These are phyloP conservation scores for Pseudogymnoascus sp. DNA, from an alignment of 2,329 filamentous ascomycete genomes.

Conservation along the genomic window DNA sequence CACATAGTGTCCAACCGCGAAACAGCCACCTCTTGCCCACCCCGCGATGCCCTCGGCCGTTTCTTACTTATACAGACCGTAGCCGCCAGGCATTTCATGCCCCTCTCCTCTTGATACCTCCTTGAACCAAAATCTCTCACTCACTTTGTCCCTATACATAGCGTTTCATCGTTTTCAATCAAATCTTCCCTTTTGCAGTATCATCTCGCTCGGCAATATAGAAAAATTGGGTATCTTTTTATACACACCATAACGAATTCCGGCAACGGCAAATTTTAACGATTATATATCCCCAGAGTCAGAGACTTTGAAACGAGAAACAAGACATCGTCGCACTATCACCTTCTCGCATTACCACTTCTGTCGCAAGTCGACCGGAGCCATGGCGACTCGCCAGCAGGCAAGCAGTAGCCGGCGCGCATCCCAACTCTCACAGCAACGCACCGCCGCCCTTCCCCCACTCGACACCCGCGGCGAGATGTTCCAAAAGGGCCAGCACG, in stretches of 20 bases:
- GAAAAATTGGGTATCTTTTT: neutral
- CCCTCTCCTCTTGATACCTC: neutral
- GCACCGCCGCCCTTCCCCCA: conserved; percentile 14
- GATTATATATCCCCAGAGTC: neutral
- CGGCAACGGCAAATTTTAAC: neutral
- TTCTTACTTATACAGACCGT: neutral
- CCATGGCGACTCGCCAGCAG: neutral
- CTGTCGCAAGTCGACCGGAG: neutral
- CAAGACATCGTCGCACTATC: neutral
- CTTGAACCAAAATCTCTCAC: neutral
- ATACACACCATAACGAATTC: neutral
- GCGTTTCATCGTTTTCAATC: neutral
- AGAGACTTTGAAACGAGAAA: neutral
- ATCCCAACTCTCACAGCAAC: neutral
- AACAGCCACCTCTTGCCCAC: neutral
- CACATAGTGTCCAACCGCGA: neutral
- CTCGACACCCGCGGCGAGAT: conserved; percentile 29
- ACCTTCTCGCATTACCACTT: neutral
- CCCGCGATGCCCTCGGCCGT: neutral
- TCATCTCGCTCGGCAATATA: neutral
- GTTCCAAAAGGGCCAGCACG: conserved; percentile 40
- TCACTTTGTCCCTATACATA: neutral
- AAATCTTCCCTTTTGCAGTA: neutral
- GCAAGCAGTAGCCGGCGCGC: neutral
- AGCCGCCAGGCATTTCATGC: neutral